Evolutionary conservation across 306 rosid genomes (phyloP).

Genomic region (Corylus americana): DNA sequence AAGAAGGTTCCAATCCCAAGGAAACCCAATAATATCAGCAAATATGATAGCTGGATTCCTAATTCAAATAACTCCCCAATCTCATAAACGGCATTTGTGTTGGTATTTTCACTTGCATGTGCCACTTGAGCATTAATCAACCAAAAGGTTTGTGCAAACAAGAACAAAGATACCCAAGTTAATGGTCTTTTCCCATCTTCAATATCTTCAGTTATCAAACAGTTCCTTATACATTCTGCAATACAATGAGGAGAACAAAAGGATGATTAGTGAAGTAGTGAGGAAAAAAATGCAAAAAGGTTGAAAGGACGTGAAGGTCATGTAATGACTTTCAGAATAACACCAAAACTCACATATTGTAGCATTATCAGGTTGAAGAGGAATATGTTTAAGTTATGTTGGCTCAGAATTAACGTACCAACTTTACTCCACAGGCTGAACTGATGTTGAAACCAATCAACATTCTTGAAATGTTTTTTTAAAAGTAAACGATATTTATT

Average conservation of each 20-base stretch:
- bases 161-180: constrained; percentile 52
- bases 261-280: constrained; percentile 3
- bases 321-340: background rate
- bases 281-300: background rate
- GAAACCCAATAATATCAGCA: constrained; percentile 68
- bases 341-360: background rate
- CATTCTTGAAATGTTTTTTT: background rate
- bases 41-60: constrained; percentile 83
- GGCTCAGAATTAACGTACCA: constrained; percentile 2
- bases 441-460: background rate
- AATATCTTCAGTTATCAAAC: constrained; percentile 35
- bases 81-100: constrained; percentile 64
- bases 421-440: constrained; percentile 14
- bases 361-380: background rate
- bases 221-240: constrained; percentile 40
- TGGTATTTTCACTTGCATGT: constrained; percentile 49
- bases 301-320: background rate
- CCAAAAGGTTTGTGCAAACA: constrained; percentile 60
- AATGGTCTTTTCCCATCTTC: constrained; percentile 40
- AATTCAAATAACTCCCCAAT: constrained; percentile 82
- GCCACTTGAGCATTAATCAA: constrained; percentile 60
- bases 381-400: constrained; percentile 12
- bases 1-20: constrained; percentile 83
- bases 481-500: too few relatives aligned
- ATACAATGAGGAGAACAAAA: constrained; percentile 15